Percentiles rank a stretch among this genome's conserved stretches.
These are phyloP conservation scores for Graphilbum fragrans DNA, from an alignment of 2,329 filamentous ascomycete genomes.

Conservation along the genomic window DNA sequence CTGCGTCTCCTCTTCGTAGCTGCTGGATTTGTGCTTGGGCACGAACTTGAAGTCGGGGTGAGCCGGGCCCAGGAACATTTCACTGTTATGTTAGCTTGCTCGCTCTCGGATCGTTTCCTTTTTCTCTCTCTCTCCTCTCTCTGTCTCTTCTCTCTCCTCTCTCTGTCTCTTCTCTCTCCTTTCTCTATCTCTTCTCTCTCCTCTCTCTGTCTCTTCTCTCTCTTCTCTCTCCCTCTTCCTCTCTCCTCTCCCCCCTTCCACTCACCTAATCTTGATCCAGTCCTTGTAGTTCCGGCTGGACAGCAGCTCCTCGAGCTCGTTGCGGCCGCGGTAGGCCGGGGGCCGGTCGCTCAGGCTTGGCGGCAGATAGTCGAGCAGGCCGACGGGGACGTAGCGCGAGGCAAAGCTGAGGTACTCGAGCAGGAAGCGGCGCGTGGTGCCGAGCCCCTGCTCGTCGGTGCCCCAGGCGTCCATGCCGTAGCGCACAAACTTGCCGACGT, in stretches of 20 bases:
- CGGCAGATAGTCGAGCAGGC: conserved; percentile 76
- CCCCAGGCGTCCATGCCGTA: conserved; percentile 94
- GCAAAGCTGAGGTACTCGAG: conserved; percentile 94
- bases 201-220: conserved; percentile 4
- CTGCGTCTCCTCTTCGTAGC: conserved; percentile 62
- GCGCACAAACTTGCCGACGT: conserved; percentile 79
- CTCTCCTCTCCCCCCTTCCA: neutral
- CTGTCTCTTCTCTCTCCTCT: conserved; percentile 2
- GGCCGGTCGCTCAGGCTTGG: conserved; percentile 83
- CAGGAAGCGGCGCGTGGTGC: conserved; percentile 81
- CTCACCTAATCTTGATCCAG: conserved; percentile 93
- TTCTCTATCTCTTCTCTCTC: neutral
- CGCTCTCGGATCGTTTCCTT: neutral
- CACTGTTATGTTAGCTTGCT: conserved; percentile 36
- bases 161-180: neutral
- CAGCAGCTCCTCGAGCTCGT: conserved; percentile 89
- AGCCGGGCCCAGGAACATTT: conserved; percentile 93
- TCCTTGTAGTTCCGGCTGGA: conserved; percentile 87
- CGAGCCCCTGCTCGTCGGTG: conserved; percentile 85
- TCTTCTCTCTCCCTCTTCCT: neutral
- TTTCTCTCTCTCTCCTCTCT: conserved; percentile 5
- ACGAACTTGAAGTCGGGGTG: conserved; percentile 87
- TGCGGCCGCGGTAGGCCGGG: conserved; percentile 68
- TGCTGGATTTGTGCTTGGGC: conserved; percentile 95
- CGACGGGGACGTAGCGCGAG: conserved; percentile 82